Evolutionary conservation across 139 green algal species (phyloP), one percentile per base, ranked within the genome.

Genomic region (Chlorella vulgaris): DNA sequence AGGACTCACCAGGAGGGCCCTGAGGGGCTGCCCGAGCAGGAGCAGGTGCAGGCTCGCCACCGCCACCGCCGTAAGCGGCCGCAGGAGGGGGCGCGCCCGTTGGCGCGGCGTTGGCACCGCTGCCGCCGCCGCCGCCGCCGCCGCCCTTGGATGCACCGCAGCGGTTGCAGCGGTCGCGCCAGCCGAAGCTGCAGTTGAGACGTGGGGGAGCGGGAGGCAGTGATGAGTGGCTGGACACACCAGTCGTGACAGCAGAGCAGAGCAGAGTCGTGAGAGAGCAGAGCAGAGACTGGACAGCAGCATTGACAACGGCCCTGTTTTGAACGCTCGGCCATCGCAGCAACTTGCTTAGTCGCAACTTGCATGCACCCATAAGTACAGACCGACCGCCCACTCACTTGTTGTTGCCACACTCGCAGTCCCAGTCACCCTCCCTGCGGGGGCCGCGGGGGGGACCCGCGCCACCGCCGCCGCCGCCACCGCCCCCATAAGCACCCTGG

Each of bases 161-260:
- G 7, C 80, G 80, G 69, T 92, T 92, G 86, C 88, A 92, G 6
- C 50, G 36, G 38, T 89, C 74, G 36, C 88, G 74, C 86, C 86
- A 92, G 39, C 58, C 84, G 43, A 91, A 92, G 74, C 88, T 78
- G 71, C 71, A 53, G 21, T 7, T 28, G 65, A 7, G 65, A 31
- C 8, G 31, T 38, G 51, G 1, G 10, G 38, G 29, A 63, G 50
- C 4, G 31, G 8, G 43, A 42, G 43, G 28, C 3, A 33, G 50
- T 19, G 22, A 0, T 2, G n/a, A 15, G 7, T 19, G 6, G 3
- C 24, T n/a, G 39, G 2, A 26, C 5, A 38, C 0, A n/a, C n/a
- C 38, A 38, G 19, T 19, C 33, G 36, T 1, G 3, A 31, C 10
- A 1, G 35, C 63, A 39, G 7, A 74, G 24, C 67, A 39, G 28